Conservation (phyloP, 257 asterid species). For the Ophiorrhiza pumila region DNA sequence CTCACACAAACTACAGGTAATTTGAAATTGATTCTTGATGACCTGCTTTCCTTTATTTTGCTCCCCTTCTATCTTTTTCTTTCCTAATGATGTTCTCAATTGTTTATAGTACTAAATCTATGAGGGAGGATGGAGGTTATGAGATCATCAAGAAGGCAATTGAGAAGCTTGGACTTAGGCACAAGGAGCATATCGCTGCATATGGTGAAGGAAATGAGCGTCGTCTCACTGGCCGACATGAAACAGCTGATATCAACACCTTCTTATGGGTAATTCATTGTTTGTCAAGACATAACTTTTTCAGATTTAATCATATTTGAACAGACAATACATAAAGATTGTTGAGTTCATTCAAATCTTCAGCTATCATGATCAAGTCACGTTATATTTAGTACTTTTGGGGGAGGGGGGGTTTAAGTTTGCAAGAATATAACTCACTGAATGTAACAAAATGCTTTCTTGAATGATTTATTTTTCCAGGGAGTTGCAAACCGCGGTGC, state of each 20-base stretch:
- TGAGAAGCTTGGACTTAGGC: slow-evolving; percentile 65
- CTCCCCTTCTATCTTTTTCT: background rate
- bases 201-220: slow-evolving; percentile 96
- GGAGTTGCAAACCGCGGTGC: slow-evolving; percentile 98
- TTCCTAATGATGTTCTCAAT: background rate
- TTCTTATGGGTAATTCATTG: slow-evolving; percentile 63
- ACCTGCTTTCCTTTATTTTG: background rate
- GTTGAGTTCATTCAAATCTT: background rate
- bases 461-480: slow-evolving; percentile 23
- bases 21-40: background rate
- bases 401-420: too few species aligned
- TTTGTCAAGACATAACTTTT: background rate
- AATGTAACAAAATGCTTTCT: too few species aligned
- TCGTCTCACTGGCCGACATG: slow-evolving; percentile 89
- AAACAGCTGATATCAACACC: slow-evolving; percentile 68
- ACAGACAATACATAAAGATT: background rate
- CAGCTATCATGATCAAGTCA: too few species aligned
- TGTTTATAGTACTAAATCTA: slow-evolving; percentile 70
- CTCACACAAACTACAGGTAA: slow-evolving; percentile 87
- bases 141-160: slow-evolving; percentile 83
- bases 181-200: slow-evolving; percentile 92
- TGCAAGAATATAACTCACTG: too few species aligned
- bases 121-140: slow-evolving; percentile 76
- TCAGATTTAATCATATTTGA: background rate
- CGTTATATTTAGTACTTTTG: too few species aligned